Base-by-base conservation (phyloP, 768 basidiomycete genomes). In the Boletus coccyginus region DNA sequence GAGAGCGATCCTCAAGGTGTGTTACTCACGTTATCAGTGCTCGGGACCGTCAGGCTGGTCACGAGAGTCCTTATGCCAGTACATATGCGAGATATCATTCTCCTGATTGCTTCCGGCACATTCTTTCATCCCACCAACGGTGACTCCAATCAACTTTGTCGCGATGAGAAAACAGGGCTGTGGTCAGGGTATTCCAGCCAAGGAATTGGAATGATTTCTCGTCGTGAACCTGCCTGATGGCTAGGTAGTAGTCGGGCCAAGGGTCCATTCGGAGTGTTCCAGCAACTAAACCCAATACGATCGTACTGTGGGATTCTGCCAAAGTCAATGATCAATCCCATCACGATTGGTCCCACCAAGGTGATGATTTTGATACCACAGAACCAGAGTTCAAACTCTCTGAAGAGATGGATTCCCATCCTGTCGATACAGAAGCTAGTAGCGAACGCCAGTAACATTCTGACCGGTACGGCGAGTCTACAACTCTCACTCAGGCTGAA, bases 331-430 rank as follows among this genome's bases (percentile, higher is more conserved):
- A 84, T 68, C 60, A 82, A 73, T 50, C 77, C 78, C 58, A 79
- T 70, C 59, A 84, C 70, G 40, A 74, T 73, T 29, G 75, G 57
- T 47, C 72, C 72, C 33, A 74, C 59, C 53, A 78, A 64, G 39
- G 83, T 71, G 50, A 78, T 62, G 52, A 82, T 77, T 71, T 78
- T 77, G 66, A 78, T 70, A 32, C 66, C 66, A 46, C 69, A 79
- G 63, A 83, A 82, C 68, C 75, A 80, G 66, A 86, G 83, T 66
- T 85, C 83, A 42, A 77, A 70, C 62, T 78, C 78, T 17, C 82
- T 83, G 56, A 80, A 84, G 63, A 86, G 77, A 2, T 82, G 79
- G 21, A 88, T 80, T 46, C 87, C 87, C 50, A 86, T 72, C 19
- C 85, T 68, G 65, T 84, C 86, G 63, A 86, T 64, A 19, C 74